Base-by-base conservation (phyloP, 208 protist species). In the Porcisia hertigi region DNA sequence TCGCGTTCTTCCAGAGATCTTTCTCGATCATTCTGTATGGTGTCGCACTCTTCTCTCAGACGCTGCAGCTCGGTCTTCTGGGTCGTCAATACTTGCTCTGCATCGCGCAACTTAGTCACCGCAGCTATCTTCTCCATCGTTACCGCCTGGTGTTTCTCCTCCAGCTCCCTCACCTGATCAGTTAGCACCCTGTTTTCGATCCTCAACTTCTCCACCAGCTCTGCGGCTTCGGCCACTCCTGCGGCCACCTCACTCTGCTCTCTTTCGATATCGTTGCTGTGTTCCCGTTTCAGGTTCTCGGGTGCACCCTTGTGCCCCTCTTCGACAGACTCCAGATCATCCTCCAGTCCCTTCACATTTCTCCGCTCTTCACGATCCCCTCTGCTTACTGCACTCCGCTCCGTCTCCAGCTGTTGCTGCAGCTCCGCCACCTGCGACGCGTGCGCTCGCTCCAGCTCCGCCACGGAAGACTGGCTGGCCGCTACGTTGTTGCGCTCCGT, bases 191-290 rank as follows among this genome's bases (percentile, higher is more conserved):
- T 72, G 62, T 84, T 84, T 53, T 88, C 85, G 39, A 84, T 78
- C 52, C 76, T 85, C 3, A 86, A 59, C 85, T 81, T 86, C 25
- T 88, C 85, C 3, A 83, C 69, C 0, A 81, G 85, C 45, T 81
- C 63, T 41, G 71, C 39, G 5, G 60, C 72, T 30, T 84, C 74
- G 36, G 74, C 67, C 14, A 36, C 65, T 57, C 82, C 76, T 4
- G 75, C 72, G 16, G 39, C 59, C 58, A 62, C 25, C 66, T 82
- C 70, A 1, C 34, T 52, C 34, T 52, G 55, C 39, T 60, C 47
- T 12, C 66, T 36, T 62, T 82, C 76, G 59, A 83, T 8, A 14
- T 55, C 49, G 12, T 75, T 65, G 11, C 79, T 63, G 34, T 84
- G 36, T 63, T 74, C 45, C 57, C 59, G 1, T 4, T 49, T 45